Conservation (phyloP, 768 basidiomycete genomes). For the Gyrodon lividus region DNA sequence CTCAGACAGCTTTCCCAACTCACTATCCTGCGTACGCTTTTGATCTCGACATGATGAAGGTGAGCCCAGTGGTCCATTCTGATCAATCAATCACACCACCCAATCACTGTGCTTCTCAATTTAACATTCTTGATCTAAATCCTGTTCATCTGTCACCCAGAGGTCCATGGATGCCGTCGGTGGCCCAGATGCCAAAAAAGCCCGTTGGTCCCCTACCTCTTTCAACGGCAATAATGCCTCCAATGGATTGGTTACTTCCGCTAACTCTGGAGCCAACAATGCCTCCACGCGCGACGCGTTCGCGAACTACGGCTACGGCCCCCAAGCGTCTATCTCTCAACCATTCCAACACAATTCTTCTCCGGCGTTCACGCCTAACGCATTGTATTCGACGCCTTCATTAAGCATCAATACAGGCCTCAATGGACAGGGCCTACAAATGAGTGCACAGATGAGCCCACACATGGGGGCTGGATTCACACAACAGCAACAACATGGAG, state of each 20-base stretch:
- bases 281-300: constrained; percentile 63
- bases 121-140: constrained; percentile 1
- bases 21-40: constrained; percentile 73
- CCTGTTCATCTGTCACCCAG: constrained; percentile 37
- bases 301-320: constrained; percentile 86
- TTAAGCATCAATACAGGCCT: constrained; percentile 61
- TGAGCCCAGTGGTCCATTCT: constrained; percentile 28
- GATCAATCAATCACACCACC: constrained; percentile 4
- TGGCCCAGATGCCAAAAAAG: constrained; percentile 86
- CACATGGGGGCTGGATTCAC: constrained; percentile 57
- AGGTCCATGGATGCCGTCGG: constrained; percentile 83
- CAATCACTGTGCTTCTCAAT: not conserved
- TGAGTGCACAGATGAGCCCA: constrained; percentile 67
- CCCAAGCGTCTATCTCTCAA: constrained; percentile 64
- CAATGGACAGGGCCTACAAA: constrained; percentile 45
- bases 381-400: constrained; percentile 72
- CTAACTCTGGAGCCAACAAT: constrained; percentile 36
- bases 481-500: constrained; percentile 37
- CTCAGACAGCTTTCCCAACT: constrained; percentile 64
- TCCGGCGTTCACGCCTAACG: constrained; percentile 50
- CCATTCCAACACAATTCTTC: constrained; percentile 47
- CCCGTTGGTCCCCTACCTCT: constrained; percentile 81
- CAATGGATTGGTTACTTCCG: constrained; percentile 36
- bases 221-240: constrained; percentile 35
- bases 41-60: constrained; percentile 95